Percentiles rank a stretch among this genome's conserved stretches.
phyloP scores from a whole-genome alignment of 192 early-diverging fungal species.

The Backusella psychrophila region DNA sequence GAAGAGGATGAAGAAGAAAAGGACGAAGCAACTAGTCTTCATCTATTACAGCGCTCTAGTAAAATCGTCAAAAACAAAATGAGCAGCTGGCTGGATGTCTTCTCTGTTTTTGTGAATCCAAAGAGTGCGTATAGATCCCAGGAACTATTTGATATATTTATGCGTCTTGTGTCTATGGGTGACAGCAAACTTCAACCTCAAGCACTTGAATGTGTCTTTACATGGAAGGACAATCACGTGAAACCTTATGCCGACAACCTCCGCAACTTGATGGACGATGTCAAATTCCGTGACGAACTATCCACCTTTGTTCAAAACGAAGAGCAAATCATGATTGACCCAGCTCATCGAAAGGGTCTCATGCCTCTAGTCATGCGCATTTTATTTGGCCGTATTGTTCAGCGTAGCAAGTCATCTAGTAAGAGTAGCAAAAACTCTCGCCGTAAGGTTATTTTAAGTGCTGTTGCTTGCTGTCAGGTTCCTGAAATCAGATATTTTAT shows the following conservation, averaged over 20 bases:
- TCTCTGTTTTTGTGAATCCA: slow-evolving; percentile 69
- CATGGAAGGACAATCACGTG: slow-evolving; percentile 74
- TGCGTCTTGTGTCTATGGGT: slow-evolving; percentile 77
- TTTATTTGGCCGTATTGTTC: slow-evolving; percentile 89
- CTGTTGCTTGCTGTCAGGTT: slow-evolving; percentile 63
- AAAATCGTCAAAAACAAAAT: slow-evolving; percentile 29
- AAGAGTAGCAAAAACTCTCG: slow-evolving; percentile 70
- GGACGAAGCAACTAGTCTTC: slow-evolving; percentile 6
- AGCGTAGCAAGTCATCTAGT: slow-evolving; percentile 69
- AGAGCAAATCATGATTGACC: slow-evolving; percentile 57
- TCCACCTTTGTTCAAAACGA: slow-evolving; percentile 70
- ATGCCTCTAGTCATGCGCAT: slow-evolving; percentile 79
- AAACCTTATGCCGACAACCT: slow-evolving; percentile 76
- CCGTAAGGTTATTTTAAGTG: slow-evolving; percentile 81
- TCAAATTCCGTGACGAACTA: slow-evolving; percentile 90
- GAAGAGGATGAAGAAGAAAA: slow-evolving; percentile 28
- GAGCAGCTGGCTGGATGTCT: slow-evolving; percentile 54
- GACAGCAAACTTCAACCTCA: slow-evolving; percentile 75
- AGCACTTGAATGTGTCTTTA: slow-evolving; percentile 81
- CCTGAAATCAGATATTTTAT: slow-evolving; percentile 72
- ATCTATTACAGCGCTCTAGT: slow-evolving; percentile 18
- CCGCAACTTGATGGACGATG: slow-evolving; percentile 75
- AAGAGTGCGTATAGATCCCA: slow-evolving; percentile 47
- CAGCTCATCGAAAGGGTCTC: slow-evolving; percentile 64
- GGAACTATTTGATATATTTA: slow-evolving; percentile 59